Percentiles rank a stretch among this genome's conserved stretches.
These are phyloP conservation scores for Rubia yunnanensis DNA, from an alignment of 257 asterid species.

Conservation along the genomic window DNA sequence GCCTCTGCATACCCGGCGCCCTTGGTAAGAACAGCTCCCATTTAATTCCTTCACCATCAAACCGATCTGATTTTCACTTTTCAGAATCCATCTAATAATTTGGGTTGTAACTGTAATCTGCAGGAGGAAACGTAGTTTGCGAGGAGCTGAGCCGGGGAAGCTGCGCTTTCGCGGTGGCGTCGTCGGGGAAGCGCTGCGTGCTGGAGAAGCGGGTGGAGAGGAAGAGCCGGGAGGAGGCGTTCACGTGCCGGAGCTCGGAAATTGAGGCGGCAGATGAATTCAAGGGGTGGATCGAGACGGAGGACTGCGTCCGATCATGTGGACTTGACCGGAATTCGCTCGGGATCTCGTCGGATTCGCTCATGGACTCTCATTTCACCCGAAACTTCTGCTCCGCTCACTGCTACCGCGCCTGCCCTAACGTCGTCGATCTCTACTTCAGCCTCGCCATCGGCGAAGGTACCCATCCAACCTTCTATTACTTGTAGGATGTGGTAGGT, in stretches of 20 bases:
- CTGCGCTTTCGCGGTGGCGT: conserved; percentile 57
- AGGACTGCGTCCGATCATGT: conserved; percentile 49
- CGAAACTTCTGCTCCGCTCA: conserved; percentile 50
- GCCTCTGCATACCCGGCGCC: conserved; percentile 17
- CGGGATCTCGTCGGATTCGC: conserved; percentile 82
- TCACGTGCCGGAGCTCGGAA: conserved; percentile 46
- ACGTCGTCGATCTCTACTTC: conserved; percentile 68
- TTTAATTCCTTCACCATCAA: too few relatives aligned
- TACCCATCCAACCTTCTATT: too few relatives aligned
- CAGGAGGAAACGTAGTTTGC: conserved; percentile 54
- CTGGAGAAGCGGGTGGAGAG: conserved; percentile 50
- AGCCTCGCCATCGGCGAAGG: conserved; percentile 85
- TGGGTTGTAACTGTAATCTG: background rate
- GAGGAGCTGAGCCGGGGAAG: conserved; percentile 38
- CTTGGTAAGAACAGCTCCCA: conserved; percentile 33
- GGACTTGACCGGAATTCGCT: conserved; percentile 49
- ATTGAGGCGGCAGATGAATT: conserved; percentile 52
- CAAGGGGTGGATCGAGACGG: conserved; percentile 50
- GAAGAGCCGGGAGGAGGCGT: conserved; percentile 35
- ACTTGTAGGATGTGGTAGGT: too few relatives aligned
- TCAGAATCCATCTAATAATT: too few relatives aligned
- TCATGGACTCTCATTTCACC: conserved; percentile 45
- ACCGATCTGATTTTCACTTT: too few relatives aligned
- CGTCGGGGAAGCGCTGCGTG: conserved; percentile 56
- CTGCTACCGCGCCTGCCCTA: conserved; percentile 57